Percentiles rank a stretch among this genome's conserved stretches.
Evolutionary conservation across 345 rosid species (phyloP).

Genomic region (Mercurialis annua): DNA sequence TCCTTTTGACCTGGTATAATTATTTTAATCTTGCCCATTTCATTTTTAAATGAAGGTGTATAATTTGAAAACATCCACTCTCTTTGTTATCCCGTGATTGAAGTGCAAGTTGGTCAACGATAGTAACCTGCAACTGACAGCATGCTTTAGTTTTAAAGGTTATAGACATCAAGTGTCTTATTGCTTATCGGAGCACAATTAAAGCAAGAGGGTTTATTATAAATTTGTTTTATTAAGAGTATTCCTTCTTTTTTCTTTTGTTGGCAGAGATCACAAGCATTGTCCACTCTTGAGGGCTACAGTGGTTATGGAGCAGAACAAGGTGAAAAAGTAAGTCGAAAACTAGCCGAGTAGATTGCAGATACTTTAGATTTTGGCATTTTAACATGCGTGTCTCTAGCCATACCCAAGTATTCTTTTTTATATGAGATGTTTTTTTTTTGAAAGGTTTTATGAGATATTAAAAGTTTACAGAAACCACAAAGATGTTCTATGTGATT

Average conservation of each 20-base stretch:
- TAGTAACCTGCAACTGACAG: not conserved
- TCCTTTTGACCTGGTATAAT: not conserved
- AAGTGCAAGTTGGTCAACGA: not conserved
- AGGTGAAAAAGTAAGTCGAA: slow-evolving; percentile 75
- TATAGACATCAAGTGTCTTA: not conserved
- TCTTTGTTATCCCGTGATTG: not conserved
- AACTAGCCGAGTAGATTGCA: not conserved
- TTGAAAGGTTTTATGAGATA: not conserved
- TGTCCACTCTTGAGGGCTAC: slow-evolving; percentile 84
- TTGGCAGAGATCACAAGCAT: slow-evolving; percentile 62
- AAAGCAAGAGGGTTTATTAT: not conserved
- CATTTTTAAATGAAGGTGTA: not conserved
- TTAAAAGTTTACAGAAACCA: not conserved
- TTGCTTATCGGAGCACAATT: not conserved
- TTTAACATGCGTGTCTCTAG: not conserved
- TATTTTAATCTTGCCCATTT: not conserved
- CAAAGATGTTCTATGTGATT: not conserved
- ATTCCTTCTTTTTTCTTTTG: slow-evolving; percentile 6
- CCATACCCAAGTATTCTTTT: not conserved
- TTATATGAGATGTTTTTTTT: not conserved
- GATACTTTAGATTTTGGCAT: not conserved
- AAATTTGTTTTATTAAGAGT: not conserved
- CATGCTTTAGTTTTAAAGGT: not conserved
- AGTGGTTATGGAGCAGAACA: slow-evolving; percentile 97
- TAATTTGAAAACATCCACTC: too few species aligned